These are phyloP conservation scores for Crucihimalaya himalaica DNA, from an alignment of 345 rosid genomes.

Conservation along the genomic window DNA sequence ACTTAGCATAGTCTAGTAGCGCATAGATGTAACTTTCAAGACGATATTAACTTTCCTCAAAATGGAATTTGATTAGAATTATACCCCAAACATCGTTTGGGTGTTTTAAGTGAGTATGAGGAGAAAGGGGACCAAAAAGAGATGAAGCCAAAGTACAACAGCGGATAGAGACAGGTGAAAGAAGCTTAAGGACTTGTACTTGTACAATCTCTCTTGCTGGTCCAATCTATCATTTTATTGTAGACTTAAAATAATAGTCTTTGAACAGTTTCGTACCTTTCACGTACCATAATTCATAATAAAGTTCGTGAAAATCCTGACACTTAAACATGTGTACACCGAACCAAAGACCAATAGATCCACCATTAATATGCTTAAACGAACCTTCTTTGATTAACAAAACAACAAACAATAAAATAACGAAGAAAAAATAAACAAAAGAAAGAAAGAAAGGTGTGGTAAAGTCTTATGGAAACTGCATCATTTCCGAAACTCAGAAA, in stretches of 20 bases:
- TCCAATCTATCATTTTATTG: constrained; percentile 8
- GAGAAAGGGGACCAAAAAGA: constrained; percentile 25
- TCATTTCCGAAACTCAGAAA: constrained; percentile 39
- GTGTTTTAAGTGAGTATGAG: background rate
- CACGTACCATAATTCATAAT: constrained; percentile 26
- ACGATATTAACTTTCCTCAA: background rate
- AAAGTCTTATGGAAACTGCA: constrained; percentile 29
- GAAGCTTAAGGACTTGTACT: constrained; percentile 19
- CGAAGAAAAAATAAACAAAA: background rate
- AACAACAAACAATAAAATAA: constrained; percentile 15
- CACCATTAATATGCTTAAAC: constrained; percentile 23
- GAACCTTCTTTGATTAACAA: constrained; percentile 36
- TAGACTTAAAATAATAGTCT: background rate
- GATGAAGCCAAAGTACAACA: constrained; percentile 23
- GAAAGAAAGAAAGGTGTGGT: background rate
- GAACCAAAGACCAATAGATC: background rate
- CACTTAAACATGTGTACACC: constrained; percentile 23
- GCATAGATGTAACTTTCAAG: constrained; percentile 29
- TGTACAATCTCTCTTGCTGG: constrained; percentile 26
- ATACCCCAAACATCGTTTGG: background rate
- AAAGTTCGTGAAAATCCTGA: constrained; percentile 16
- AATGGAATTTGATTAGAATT: background rate
- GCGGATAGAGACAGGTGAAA: constrained; percentile 23
- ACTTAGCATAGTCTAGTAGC: constrained; percentile 24
- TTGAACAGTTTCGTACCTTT: constrained; percentile 20